Conservation (phyloP, 2,329 filamentous ascomycete genomes). For the Aspergillus neoniger region DNA sequence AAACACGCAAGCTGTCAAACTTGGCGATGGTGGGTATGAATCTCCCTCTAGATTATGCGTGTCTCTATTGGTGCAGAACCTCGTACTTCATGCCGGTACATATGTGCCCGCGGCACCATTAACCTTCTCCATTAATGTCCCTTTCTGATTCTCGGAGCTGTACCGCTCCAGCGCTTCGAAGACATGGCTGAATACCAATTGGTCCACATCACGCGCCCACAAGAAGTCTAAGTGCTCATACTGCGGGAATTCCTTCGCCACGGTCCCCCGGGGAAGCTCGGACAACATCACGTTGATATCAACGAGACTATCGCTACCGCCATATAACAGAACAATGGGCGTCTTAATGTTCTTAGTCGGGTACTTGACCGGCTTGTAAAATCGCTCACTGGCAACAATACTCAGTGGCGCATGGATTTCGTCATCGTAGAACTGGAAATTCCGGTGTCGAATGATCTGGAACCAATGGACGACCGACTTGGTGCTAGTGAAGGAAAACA, state of each 20-base stretch:
- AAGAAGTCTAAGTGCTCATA: conserved; percentile 98
- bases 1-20: neutral
- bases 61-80: neutral
- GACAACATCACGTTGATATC: conserved; percentile 91
- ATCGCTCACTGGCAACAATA: conserved; percentile 71
- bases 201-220: conserved; percentile 84
- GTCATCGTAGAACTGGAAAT: conserved; percentile 98
- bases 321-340: conserved; percentile 89
- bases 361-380: conserved; percentile 95
- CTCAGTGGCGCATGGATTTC: conserved; percentile 78
- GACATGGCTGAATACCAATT: conserved; percentile 85
- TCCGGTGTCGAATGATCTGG: conserved; percentile 94
- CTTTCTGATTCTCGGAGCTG: conserved; percentile 12
- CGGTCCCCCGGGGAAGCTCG: conserved; percentile 80
- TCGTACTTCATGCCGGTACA: conserved; percentile 4
- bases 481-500: conserved; percentile 95
- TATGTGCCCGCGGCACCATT: conserved; percentile 14
- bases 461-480: conserved; percentile 99
- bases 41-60: neutral
- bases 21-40: neutral
- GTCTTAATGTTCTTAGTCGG: conserved; percentile 97
- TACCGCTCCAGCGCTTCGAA: conserved; percentile 82
- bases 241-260: conserved; percentile 82
- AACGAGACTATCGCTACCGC: conserved; percentile 88
- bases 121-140: conserved; percentile 5